A percentile compares a stretch with the other conserved stretches of the same genome.
Conservation (phyloP, 306 rosid species). For the Inga leiocalycina region DNA sequence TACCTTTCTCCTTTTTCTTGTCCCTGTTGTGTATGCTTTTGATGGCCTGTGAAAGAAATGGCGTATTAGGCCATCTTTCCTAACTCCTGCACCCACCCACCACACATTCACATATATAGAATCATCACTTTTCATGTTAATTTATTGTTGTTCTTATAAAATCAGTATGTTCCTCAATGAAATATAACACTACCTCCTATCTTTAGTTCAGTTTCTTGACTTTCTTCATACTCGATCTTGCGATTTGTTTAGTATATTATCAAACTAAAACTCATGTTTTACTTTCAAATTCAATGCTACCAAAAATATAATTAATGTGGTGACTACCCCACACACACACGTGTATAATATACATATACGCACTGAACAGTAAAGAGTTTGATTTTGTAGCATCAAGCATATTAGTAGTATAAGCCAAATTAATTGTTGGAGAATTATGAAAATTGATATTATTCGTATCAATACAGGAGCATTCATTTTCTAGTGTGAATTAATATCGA, state of each 20-base stretch:
- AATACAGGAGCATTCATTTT: background rate
- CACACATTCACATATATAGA: background rate
- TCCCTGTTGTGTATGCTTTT: conserved; percentile 63
- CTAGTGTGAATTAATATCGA: background rate
- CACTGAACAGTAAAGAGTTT: background rate
- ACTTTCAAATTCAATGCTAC: background rate
- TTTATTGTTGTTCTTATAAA: too few species aligned
- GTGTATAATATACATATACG: background rate
- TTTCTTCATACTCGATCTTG: too few species aligned
- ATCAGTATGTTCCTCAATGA: background rate
- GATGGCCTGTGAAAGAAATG: conserved; percentile 69
- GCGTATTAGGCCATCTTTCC: conserved; percentile 59
- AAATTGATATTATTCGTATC: background rate
- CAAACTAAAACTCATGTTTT: background rate
- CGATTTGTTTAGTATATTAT: background rate
- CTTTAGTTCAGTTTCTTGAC: too few species aligned
- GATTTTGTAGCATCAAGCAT: background rate
- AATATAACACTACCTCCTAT: too few species aligned
- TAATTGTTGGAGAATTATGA: too few species aligned
- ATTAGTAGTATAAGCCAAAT: too few species aligned
- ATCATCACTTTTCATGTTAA: too few species aligned
- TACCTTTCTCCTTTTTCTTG: conserved; percentile 64
- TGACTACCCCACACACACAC: background rate
- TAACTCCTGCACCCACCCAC: conserved; percentile 40
- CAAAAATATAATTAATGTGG: background rate